Base-by-base conservation (phyloP, 2,329 filamentous ascomycete species). In the Nigrospora sphaerica region DNA sequence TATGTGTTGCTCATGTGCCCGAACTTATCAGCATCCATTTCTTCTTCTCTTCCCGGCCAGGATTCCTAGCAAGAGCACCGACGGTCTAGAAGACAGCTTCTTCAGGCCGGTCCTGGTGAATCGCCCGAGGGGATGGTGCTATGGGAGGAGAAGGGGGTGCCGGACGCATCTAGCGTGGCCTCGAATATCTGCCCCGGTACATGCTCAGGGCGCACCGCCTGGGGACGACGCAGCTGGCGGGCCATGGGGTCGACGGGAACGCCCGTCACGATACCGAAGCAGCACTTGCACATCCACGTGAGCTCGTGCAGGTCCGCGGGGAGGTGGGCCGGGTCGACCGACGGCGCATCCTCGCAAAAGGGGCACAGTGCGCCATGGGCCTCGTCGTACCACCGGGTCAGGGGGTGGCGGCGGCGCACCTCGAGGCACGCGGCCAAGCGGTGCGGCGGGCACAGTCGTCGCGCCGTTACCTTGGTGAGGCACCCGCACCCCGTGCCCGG, bases 401-500 rank as follows among this genome's bases (percentile, higher is more conserved):
- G 18, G 5, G 37, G 41, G n/a, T 53, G 50, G 17, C 56, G 55
- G 2, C 46, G 19, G 32, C 63, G 44, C 33, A 61, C 39, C 23
- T 56, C 37, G 14, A 58, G 36, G 31, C 59, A 50, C 46, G 62
- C 59, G 31, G 55, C 43, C 7, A 62, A 44, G 0, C 69, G 61
- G 49, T 72, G 69, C 16, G 56, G 52, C 31, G 38, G 52, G 56
- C 69, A 72, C 6, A 71, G 52, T 3, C 52, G 52, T 4, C 55
- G 52, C 12, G 45, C 51, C 14, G 68, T 42, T 2, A 71, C 44
- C 48, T 69, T 71, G 31, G 49, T 40, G 4, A 51, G 62, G 52
- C 69, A 72, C 5, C 51, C 32, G 51, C 69, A 72, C 1, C 69
- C 69, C 11, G 67, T 70, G 2, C 62, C 35, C 3, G 57, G 14